Conservation (phyloP, 108 stramenopile species). For the Fragilariopsis cylindrus region DNA sequence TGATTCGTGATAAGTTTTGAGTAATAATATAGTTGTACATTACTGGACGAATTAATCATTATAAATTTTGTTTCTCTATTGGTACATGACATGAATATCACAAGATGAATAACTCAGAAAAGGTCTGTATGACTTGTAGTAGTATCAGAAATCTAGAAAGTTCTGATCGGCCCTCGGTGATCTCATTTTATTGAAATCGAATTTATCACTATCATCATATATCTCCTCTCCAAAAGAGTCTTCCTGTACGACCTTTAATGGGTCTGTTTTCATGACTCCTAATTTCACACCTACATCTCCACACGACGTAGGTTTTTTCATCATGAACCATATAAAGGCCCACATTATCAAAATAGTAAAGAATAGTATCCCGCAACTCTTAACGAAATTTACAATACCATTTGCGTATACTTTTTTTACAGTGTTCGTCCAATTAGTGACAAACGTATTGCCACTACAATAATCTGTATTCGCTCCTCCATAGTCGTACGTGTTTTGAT, state of each 20-base stretch:
- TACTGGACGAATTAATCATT: not conserved
- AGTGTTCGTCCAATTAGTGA: conserved; percentile 32
- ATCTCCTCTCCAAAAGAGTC: not conserved
- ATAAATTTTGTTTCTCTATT: conserved; percentile 2
- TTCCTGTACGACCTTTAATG: not conserved
- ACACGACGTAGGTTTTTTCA: conserved; percentile 19
- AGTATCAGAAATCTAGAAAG: conserved; percentile 36
- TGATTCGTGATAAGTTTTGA: no score
- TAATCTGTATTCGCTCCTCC: conserved; percentile 58
- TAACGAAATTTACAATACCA: conserved; percentile 36
- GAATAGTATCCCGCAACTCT: conserved; percentile 47
- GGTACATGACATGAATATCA: conserved; percentile 1
- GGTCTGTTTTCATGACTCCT: not conserved
- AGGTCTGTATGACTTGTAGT: not conserved
- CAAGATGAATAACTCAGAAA: not conserved
- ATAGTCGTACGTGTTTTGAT: conserved; percentile 38
- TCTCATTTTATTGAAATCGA: conserved; percentile 35
- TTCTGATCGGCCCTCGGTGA: conserved; percentile 13
- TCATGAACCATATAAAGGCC: conserved; percentile 27
- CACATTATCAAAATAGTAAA: conserved; percentile 23
- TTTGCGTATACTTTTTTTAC: conserved; percentile 26
- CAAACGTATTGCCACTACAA: conserved; percentile 42
- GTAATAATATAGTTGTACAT: not conserved
- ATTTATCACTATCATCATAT: conserved; percentile 17
- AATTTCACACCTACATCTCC: conserved; percentile 14